These are phyloP conservation scores for Blumeria hordei DNA, from an alignment of 2,329 filamentous ascomycete species.

Conservation along the genomic window DNA sequence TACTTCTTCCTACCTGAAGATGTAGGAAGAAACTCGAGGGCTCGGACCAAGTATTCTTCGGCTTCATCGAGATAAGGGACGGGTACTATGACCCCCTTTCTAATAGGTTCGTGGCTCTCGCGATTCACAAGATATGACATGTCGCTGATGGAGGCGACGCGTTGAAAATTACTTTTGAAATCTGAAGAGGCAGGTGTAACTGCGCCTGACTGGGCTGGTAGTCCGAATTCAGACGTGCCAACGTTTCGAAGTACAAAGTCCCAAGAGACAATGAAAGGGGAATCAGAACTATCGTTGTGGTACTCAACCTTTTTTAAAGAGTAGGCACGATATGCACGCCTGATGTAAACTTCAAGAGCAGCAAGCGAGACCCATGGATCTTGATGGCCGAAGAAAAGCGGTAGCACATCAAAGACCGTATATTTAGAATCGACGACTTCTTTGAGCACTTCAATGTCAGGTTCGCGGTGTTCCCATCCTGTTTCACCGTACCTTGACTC, in stretches of 20 bases:
- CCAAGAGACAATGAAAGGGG: conserved; percentile 69
- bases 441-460: conserved; percentile 73
- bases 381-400: conserved; percentile 81
- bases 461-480: conserved; percentile 87
- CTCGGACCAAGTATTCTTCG: conserved; percentile 65
- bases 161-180: conserved; percentile 43
- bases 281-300: conserved; percentile 43
- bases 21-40: conserved; percentile 55
- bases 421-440: conserved; percentile 98
- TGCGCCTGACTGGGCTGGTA: conserved; percentile 54
- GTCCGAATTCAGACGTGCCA: conserved; percentile 70
- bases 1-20: conserved; percentile 27
- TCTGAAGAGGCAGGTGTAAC: conserved; percentile 60
- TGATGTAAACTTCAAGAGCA: conserved; percentile 85
- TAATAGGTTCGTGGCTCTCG: conserved; percentile 48
- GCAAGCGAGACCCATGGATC: conserved; percentile 89
- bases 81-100: conserved; percentile 86
- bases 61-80: conserved; percentile 85
- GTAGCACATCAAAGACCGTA: conserved; percentile 89
- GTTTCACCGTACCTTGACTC: conserved; percentile 96
- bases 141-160: conserved; percentile 86
- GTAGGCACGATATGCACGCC: conserved; percentile 91
- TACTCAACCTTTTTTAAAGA: conserved; percentile 76
- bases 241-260: conserved; percentile 90
- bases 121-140: conserved; percentile 69